Evolutionary conservation across 164 flowering plant genomes (phyloP).

Genomic region (Umbilicus rupestris): DNA sequence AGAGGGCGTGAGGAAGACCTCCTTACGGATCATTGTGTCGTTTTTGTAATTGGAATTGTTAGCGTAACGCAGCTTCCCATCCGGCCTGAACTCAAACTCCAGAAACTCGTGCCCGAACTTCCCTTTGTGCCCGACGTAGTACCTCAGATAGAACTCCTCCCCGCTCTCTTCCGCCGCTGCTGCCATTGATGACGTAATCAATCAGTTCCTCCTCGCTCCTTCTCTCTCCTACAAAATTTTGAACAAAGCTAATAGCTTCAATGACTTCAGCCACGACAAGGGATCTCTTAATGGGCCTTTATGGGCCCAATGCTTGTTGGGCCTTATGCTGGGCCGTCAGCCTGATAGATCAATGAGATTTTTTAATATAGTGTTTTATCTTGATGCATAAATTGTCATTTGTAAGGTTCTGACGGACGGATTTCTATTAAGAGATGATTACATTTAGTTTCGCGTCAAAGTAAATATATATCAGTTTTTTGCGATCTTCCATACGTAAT

Average conservation of each 20-base stretch:
- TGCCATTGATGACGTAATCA: slow-evolving; percentile 17
- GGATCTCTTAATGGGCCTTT: neutral
- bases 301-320: no score
- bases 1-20: slow-evolving; percentile 80
- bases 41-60: slow-evolving; percentile 98
- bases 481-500: no score
- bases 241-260: no score
- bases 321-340: no score
- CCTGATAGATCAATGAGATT: no score
- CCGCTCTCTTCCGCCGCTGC: slow-evolving; percentile 25
- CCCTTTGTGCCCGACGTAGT: slow-evolving; percentile 94
- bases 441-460: no score
- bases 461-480: no score
- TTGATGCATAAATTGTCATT: no score
- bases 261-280: neutral
- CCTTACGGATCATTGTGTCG: slow-evolving; percentile 95
- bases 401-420: no score
- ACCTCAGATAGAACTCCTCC: slow-evolving; percentile 60
- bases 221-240: no score
- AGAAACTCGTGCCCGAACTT: slow-evolving; percentile 92
- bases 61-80: slow-evolving; percentile 92
- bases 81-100: slow-evolving; percentile 90
- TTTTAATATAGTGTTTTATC: no score
- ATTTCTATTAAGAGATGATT: no score
- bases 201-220: neutral